A percentile compares a stretch with the other conserved stretches of the same genome.
Conservation (phyloP, 2,329 filamentous ascomycete genomes). For the Alternaria alternata region DNA sequence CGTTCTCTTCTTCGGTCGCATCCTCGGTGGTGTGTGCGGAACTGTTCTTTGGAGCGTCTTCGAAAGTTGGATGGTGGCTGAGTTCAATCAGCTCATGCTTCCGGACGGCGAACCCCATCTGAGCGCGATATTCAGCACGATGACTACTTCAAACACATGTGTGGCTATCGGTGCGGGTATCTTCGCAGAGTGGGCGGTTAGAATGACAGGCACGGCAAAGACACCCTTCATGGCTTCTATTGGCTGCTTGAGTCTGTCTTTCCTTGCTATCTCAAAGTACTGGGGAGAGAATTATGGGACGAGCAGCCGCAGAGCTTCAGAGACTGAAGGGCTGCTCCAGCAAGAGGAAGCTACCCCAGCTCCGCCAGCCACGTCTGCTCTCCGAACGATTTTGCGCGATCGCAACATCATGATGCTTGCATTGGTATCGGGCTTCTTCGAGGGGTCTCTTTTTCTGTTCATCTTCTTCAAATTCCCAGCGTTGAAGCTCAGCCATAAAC, state of each 20-base stretch:
- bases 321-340: slow-evolving; percentile 35
- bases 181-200: slow-evolving; percentile 62
- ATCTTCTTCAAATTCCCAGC: slow-evolving; percentile 70
- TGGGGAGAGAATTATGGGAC: slow-evolving; percentile 64
- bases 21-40: slow-evolving; percentile 64
- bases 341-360: slow-evolving; percentile 36
- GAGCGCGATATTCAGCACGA: slow-evolving; percentile 63
- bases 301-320: slow-evolving; percentile 24
- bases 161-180: slow-evolving; percentile 65
- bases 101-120: slow-evolving; percentile 56
- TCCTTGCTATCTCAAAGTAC: slow-evolving; percentile 56
- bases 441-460: slow-evolving; percentile 69
- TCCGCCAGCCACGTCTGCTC: slow-evolving; percentile 28
- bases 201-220: slow-evolving; percentile 57
- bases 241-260: slow-evolving; percentile 56
- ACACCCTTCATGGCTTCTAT: slow-evolving; percentile 61
- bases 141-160: slow-evolving; percentile 54
- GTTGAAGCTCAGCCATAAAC: slow-evolving; percentile 51
- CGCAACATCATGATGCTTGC: slow-evolving; percentile 61
- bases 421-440: slow-evolving; percentile 65
- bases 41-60: slow-evolving; percentile 67
- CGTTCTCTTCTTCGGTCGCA: slow-evolving; percentile 61
- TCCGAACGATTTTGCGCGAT: slow-evolving; percentile 47
- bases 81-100: slow-evolving; percentile 60
- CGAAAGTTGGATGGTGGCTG: slow-evolving; percentile 69